phyloP scores from a whole-genome alignment of 257 asterid genomes.

The Primulina tabacum region DNA sequence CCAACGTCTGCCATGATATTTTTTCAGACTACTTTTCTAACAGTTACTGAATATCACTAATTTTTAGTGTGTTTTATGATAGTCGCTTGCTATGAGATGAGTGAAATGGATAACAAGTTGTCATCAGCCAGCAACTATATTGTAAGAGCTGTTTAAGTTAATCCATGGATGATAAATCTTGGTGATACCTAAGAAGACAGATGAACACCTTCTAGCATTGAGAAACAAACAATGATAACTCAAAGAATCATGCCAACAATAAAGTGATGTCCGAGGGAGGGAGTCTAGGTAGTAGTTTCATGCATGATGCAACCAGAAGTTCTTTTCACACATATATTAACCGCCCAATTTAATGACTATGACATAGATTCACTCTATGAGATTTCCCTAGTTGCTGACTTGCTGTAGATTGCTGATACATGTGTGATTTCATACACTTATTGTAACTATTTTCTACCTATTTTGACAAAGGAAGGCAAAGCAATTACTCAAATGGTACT shows the following conservation, averaged over 20 bases:
- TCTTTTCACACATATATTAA: background rate
- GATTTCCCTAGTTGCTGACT: background rate
- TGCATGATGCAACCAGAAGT: background rate
- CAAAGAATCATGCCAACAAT: background rate
- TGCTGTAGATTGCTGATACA: background rate
- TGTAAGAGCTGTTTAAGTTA: background rate
- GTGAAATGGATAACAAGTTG: conserved; percentile 13
- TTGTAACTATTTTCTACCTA: background rate
- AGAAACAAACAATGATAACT: conserved; percentile 1
- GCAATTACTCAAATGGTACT: conserved; percentile 16
- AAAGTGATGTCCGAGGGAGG: background rate
- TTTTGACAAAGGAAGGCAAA: conserved; percentile 9
- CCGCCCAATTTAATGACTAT: background rate
- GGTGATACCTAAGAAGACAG: background rate
- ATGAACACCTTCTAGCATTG: background rate
- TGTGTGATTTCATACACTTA: background rate
- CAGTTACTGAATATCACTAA: background rate
- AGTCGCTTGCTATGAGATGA: conserved; percentile 5
- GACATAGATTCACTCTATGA: background rate
- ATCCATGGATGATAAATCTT: background rate
- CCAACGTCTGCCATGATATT: background rate
- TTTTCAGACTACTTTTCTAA: background rate
- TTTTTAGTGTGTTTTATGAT: background rate
- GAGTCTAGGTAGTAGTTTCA: background rate
- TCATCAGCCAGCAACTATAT: background rate